Evolutionary conservation across 192 early-diverging fungal genomes (phyloP), one percentile per base, ranked within the genome.

Genomic region (Glomus cerebriforme): DNA sequence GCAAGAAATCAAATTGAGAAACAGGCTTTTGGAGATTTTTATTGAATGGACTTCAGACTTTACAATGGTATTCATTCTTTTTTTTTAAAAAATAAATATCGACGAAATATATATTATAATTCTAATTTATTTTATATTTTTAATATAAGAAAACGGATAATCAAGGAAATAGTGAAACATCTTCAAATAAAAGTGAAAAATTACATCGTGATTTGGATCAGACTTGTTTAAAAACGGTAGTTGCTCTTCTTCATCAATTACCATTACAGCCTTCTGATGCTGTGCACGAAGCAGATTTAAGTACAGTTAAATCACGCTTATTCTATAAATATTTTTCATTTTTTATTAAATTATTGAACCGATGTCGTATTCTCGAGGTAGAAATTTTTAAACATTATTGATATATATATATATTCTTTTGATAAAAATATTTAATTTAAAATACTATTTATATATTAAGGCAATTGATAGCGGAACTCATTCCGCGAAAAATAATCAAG

Each of bases 11-110:
- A 82, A 84, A 34, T 81, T 96, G 66, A 82, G 95, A 63, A 94
- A 94, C 70, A 88, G 87, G 39, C 79, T 96, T 62, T 81, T 93
- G 17, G 91, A 93, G 45, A 90, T 88, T 43, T 86, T 95, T 78
- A 86, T 94, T 26, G 91, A 90, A 68, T 94, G 93, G 94, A 96
- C 92, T 22, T 88, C 88, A n/a, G 89, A 92, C 80, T 92, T 87
- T 69, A 86, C 87, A 17, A 75, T 86, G 85, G 89, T 89, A 87
- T 31, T 0, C 1, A 15, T 49, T 17, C 60, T 58, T 49, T 54
- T 80, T 69, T 35, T 39, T 31, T 17, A 59, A 19, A 24, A 59
- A 59, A 59, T 15, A 54, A 35, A n/a, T n/a, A n/a, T n/a, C n/a
- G n/a, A n/a, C n/a, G n/a, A n/a, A 73, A n/a, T 6, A 9, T 24